Conservation (phyloP, 2,329 filamentous ascomycete species). For the Claviceps cyperi region DNA sequence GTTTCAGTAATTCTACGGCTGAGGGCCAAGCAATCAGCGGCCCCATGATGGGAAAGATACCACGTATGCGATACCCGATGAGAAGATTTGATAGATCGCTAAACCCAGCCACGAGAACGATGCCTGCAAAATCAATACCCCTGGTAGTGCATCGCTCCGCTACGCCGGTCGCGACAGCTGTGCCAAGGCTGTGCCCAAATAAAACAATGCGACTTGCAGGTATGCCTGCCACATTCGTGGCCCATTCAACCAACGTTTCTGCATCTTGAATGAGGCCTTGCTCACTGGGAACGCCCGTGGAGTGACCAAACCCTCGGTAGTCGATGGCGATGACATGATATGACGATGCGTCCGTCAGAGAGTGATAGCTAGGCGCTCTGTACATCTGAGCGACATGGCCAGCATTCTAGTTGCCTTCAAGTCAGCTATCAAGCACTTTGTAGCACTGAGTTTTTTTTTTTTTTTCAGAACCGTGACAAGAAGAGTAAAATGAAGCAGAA, state of each 20-base stretch:
- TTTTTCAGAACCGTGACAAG: too few species aligned
- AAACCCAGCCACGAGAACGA: constrained; percentile 71
- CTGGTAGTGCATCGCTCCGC: constrained; percentile 52
- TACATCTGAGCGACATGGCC: constrained; percentile 70
- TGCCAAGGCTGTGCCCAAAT: constrained; percentile 77
- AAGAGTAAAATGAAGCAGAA: not conserved
- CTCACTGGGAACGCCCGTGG: constrained; percentile 68
- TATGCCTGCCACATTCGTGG: constrained; percentile 48
- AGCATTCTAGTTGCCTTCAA: constrained; percentile 47
- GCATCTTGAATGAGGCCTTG: constrained; percentile 69
- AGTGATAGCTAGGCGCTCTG: constrained; percentile 64
- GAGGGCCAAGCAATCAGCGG: constrained; percentile 56
- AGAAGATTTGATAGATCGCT: constrained; percentile 59
- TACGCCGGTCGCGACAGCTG: constrained; percentile 64
- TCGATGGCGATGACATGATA: constrained; percentile 81
- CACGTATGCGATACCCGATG: constrained; percentile 63
- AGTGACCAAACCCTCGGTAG: constrained; percentile 78
- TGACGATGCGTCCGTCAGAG: constrained; percentile 55
- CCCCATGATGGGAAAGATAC: constrained; percentile 62
- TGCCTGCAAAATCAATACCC: constrained; percentile 57
- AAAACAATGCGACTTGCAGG: constrained; percentile 61
- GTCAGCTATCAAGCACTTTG: constrained; percentile 18
- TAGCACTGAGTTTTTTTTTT: constrained; percentile 8
- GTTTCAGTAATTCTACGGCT: constrained; percentile 44
- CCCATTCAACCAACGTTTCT: constrained; percentile 57